Evolutionary conservation across 768 basidiomycete species (phyloP), one percentile per base, ranked within the genome.

Genomic region (Lactifluus hygrophoroides): DNA sequence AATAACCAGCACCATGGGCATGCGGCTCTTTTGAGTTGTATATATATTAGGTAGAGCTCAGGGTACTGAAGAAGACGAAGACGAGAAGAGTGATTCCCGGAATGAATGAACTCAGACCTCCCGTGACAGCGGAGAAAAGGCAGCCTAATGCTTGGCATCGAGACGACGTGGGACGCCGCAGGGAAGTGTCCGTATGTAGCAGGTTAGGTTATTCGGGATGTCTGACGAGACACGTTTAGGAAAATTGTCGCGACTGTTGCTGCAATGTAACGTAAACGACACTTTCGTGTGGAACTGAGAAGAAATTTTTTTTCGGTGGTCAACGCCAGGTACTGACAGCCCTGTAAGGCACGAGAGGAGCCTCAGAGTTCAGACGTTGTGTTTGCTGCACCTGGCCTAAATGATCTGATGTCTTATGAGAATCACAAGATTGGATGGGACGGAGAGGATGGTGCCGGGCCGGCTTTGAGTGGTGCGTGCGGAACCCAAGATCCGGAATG

Each of bases 401-500:
- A 32, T 32, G 32, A 32, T 10, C 32, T 5, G 10, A 10, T 5
- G 32, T 32, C 5, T 10, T 32, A 32, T 5, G 32, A n/a, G 5
- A n/a, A 38, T 17, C 38, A 2, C 17, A 0, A n/a, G 16, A n/a
- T 35, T 35, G 38, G 38, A 38, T 17, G 16, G 17, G 38, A n/a
- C 6, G 6, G 9, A 8, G 9, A n/a, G 17, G 16, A 30, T 38
- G 42, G 48, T 32, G 30, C 52, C 52, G 27, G 32, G 14, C 11
- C 23, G 40, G n/a, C n/a, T 16, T 28, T 43, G 10, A 23, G n/a
- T n/a, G n/a, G n/a, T n/a, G n/a, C n/a, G 7, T 27, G 21, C 42
- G 54, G 45, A 40, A 47, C 35, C 23, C 38, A 50, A 56, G 55
- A 49, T 56, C 55, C 40, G 55, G 38, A 49, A 30, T 32, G 49